These are phyloP conservation scores for Kandelia obovata DNA, from an alignment of 345 rosid genomes.

Conservation along the genomic window DNA sequence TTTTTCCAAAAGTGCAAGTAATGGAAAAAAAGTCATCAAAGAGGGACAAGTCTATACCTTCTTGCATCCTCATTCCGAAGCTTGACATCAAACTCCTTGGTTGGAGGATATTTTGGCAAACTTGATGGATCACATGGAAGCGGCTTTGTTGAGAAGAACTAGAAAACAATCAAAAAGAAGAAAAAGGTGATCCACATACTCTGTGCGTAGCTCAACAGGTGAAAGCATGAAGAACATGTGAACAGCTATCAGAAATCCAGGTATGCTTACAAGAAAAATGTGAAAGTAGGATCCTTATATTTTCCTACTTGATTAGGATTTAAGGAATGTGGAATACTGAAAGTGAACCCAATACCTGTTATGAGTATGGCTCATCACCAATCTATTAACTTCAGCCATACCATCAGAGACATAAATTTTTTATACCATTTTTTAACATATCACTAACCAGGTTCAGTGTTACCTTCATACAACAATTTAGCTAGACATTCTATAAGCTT, in stretches of 20 bases:
- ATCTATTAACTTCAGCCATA: no score
- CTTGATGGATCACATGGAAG: constrained; percentile 59
- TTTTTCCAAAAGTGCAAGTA: constrained; percentile 1
- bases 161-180: neutral
- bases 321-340: neutral
- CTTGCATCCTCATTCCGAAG: constrained; percentile 44
- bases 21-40: neutral
- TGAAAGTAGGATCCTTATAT: no score
- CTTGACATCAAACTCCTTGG: constrained; percentile 59
- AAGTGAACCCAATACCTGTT: neutral
- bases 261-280: neutral
- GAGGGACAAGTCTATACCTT: constrained; percentile 33
- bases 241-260: neutral
- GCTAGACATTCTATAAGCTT: neutral
- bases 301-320: neutral
- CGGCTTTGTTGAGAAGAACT: constrained; percentile 56
- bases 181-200: neutral
- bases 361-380: neutral
- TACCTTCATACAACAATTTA: neutral
- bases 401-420: no score
- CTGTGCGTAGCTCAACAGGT: neutral
- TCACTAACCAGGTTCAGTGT: neutral
- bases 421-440: no score
- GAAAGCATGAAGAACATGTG: neutral
- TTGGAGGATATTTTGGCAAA: constrained; percentile 63